phyloP scores from a whole-genome alignment of 1,139 yeast genomes.

The Hanseniaspora uvarum region DNA sequence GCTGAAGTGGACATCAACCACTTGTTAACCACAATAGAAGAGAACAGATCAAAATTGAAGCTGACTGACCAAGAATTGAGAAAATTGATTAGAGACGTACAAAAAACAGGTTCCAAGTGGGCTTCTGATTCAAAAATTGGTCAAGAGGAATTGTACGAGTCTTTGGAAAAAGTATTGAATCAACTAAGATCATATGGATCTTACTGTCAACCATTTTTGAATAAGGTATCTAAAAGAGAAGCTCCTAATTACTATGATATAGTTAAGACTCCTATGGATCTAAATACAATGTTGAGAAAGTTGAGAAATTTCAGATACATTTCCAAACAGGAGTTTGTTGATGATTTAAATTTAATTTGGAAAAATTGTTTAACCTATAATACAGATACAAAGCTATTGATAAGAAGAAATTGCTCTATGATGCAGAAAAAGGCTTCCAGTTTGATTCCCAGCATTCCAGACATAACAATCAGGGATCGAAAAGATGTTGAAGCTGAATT shows the following conservation, averaged over 20 bases:
- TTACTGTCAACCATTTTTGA: slow-evolving; percentile 90
- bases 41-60: slow-evolving; percentile 59
- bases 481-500: slow-evolving; percentile 81
- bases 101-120: slow-evolving; percentile 95
- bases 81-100: slow-evolving; percentile 77
- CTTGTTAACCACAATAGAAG: slow-evolving; percentile 65
- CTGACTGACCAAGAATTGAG: slow-evolving; percentile 80
- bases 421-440: slow-evolving; percentile 83
- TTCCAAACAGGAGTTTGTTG: slow-evolving; percentile 80
- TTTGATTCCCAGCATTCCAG: slow-evolving; percentile 77
- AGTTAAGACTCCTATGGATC: slow-evolving; percentile 91
- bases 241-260: slow-evolving; percentile 92
- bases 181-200: slow-evolving; percentile 89
- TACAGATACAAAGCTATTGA: slow-evolving; percentile 87
- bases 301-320: slow-evolving; percentile 69
- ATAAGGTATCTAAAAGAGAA: slow-evolving; percentile 89
- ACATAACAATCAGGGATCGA: slow-evolving; percentile 67
- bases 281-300: slow-evolving; percentile 87
- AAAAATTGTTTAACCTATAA: slow-evolving; percentile 84
- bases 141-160: slow-evolving; percentile 94
- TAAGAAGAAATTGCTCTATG: slow-evolving; percentile 85
- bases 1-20: slow-evolving; percentile 34
- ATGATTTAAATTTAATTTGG: slow-evolving; percentile 92
- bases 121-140: slow-evolving; percentile 88
- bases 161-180: slow-evolving; percentile 86